Conservation (phyloP, 208 protist genomes). For the Crithidia thermophila region DNA sequence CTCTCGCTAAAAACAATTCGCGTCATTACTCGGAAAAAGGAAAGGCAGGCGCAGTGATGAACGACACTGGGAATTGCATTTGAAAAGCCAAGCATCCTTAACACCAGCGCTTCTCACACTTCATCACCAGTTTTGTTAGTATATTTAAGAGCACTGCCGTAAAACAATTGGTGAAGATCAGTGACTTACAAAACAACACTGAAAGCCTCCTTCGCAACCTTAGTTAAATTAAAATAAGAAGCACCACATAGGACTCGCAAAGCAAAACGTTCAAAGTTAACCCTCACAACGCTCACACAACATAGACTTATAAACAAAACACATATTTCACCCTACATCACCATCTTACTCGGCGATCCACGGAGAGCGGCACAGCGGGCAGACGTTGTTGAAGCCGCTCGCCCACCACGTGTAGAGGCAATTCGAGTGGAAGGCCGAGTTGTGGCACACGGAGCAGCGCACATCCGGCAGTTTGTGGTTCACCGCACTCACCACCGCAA, state of each 20-base stretch:
- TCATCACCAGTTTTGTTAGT: too few species aligned
- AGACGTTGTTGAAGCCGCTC: constrained; percentile 76
- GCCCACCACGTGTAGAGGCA: constrained; percentile 93
- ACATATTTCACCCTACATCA: background rate
- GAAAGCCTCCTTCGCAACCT: background rate
- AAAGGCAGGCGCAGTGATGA: too few species aligned
- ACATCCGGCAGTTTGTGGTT: constrained; percentile 86
- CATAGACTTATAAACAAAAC: background rate
- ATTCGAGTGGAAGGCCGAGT: constrained; percentile 83
- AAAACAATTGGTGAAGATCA: too few species aligned
- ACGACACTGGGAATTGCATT: too few species aligned
- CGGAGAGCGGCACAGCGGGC: constrained; percentile 90
- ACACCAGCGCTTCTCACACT: too few species aligned
- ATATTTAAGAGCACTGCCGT: too few species aligned
- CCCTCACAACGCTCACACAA: background rate
- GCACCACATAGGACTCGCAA: background rate
- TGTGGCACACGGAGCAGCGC: constrained; percentile 86
- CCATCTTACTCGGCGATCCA: constrained; percentile 74
- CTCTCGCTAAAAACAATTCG: too few species aligned
- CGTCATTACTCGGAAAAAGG: too few species aligned
- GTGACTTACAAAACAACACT: too few species aligned
- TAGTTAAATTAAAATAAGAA: background rate
- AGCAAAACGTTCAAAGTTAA: too few species aligned
- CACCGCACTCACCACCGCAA: constrained; percentile 77
- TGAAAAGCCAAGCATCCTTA: too few species aligned